Evolutionary conservation across 1,284 basidiomycete species (phyloP).

Genomic region (Termitomyces sp.): DNA sequence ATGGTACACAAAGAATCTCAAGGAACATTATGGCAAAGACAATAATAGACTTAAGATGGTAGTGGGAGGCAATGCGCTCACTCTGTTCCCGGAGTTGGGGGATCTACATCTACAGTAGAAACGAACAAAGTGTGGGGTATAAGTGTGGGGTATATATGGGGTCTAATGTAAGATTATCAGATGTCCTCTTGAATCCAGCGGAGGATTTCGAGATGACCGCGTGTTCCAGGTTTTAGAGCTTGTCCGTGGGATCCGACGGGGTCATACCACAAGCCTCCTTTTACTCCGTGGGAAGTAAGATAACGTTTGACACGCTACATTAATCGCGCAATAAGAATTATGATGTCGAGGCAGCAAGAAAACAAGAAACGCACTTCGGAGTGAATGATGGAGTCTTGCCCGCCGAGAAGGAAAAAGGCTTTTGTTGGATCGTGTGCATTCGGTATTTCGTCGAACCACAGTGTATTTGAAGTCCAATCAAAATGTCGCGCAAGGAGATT

Average conservation of each 20-base stretch:
- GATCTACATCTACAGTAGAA: constrained; percentile 3
- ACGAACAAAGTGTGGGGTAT: not conserved
- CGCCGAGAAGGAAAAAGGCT: constrained; percentile 72
- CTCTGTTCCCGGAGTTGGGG: constrained; percentile 40
- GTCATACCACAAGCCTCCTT: constrained; percentile 67
- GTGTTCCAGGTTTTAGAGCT: constrained; percentile 54
- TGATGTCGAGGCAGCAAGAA: not conserved
- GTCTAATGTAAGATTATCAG: not conserved
- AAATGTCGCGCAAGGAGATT: constrained; percentile 82
- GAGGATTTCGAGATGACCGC: constrained; percentile 55
- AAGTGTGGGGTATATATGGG: not conserved
- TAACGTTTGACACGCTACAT: constrained; percentile 67
- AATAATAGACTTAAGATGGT: constrained; percentile 32
- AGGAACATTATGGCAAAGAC: constrained; percentile 38
- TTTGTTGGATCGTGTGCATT: constrained; percentile 57
- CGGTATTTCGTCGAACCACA: constrained; percentile 88
- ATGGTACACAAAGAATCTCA: constrained; percentile 55
- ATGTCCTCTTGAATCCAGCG: constrained; percentile 48
- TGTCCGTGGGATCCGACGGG: constrained; percentile 69
- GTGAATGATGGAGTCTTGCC: constrained; percentile 75
- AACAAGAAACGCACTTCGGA: constrained; percentile 45
- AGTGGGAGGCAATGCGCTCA: constrained; percentile 41
- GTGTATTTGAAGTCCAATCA: constrained; percentile 83
- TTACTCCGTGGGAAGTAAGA: constrained; percentile 70
- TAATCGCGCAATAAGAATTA: not conserved